Evolutionary conservation across 2,329 filamentous ascomycete genomes (phyloP).

Genomic region (Exophiala viscosa): DNA sequence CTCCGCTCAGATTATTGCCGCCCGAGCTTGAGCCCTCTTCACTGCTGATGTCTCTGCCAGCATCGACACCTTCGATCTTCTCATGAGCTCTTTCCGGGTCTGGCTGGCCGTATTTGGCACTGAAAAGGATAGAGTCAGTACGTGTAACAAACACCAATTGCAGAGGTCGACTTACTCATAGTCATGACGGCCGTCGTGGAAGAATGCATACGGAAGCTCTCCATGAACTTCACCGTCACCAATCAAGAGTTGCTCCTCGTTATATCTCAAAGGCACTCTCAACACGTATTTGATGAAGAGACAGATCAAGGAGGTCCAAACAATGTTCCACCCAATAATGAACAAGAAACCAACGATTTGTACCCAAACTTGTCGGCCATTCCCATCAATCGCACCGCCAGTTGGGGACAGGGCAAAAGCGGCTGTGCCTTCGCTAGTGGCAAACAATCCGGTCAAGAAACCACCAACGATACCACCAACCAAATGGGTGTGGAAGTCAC

Average conservation of each 20-base stretch:
- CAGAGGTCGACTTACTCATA: conserved; percentile 1
- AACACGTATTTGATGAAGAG: conserved; percentile 51
- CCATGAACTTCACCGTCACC: conserved; percentile 50
- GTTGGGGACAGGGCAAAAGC: conserved; percentile 46
- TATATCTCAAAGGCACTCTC: conserved; percentile 47
- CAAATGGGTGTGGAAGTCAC: conserved; percentile 49
- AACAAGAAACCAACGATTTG: conserved; percentile 50
- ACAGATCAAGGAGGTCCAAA: conserved; percentile 50
- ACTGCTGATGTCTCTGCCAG: conserved; percentile 9
- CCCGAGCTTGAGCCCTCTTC: conserved; percentile 11
- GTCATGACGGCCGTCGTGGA: conserved; percentile 28
- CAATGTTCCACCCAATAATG: conserved; percentile 50
- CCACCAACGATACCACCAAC: conserved; percentile 52
- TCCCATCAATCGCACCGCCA: conserved; percentile 50
- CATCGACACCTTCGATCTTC: conserved; percentile 18
- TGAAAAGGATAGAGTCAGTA: background rate
- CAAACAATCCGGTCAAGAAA: conserved; percentile 60
- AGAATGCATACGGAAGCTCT: conserved; percentile 42
- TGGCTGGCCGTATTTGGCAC: conserved; percentile 12
- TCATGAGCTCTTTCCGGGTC: conserved; percentile 7
- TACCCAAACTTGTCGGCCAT: conserved; percentile 49
- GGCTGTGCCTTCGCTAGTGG: conserved; percentile 54
- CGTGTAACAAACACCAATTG: background rate
- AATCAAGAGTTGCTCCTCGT: conserved; percentile 43
- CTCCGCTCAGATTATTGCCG: background rate